phyloP scores from a whole-genome alignment of 306 rosid genomes.

The Acacia acuminata region DNA sequence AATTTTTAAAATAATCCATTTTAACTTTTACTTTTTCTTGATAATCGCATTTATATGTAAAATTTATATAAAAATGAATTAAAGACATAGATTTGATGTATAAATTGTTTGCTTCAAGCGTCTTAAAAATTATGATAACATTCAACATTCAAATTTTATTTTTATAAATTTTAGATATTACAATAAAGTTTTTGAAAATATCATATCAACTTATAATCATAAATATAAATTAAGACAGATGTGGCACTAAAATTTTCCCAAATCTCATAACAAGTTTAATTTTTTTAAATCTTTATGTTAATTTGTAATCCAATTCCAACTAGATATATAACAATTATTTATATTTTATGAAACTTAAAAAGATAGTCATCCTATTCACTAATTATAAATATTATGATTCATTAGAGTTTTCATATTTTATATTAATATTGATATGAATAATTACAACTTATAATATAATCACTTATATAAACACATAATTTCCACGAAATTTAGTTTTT shows the following conservation, averaged over 20 bases:
- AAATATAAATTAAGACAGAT: neutral
- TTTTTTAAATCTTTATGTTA: neutral
- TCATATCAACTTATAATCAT: neutral
- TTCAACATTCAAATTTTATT: neutral
- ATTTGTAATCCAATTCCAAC: neutral
- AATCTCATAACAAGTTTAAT: neutral
- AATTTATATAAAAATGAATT: neutral
- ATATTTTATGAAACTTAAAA: neutral
- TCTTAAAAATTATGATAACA: neutral
- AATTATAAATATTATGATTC: neutral
- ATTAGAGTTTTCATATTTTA: neutral
- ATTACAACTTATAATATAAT: neutral
- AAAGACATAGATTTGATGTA: neutral
- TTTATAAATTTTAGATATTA: neutral
- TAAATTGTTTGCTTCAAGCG: neutral
- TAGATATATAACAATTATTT: neutral
- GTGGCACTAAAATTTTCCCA: neutral
- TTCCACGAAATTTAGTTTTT: neutral
- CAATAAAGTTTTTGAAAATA: neutral
- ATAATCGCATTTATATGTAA: neutral
- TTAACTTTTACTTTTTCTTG: neutral
- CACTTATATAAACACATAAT: neutral
- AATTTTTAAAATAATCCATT: neutral
- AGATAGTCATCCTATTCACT: neutral
- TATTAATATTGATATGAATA: neutral